phyloP scores from a whole-genome alignment of 805 yeast species.

The Metschnikowia continentalis region DNA sequence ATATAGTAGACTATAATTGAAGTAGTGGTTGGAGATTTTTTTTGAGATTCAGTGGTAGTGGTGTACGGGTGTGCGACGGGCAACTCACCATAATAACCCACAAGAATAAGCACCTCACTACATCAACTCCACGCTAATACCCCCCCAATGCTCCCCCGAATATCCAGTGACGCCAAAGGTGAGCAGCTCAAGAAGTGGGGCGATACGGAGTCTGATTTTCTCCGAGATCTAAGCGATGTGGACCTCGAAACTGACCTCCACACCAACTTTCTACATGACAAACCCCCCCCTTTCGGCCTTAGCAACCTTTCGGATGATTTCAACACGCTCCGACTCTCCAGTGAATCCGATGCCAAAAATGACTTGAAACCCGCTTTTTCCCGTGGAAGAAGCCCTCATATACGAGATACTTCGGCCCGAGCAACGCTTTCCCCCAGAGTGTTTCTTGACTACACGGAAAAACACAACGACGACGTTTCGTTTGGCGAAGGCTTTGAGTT shows the following conservation, averaged over 20 bases:
- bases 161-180: background rate
- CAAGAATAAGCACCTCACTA: background rate
- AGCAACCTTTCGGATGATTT: slow-evolving; percentile 3
- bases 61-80: too few species aligned
- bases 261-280: background rate
- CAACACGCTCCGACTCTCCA: slow-evolving; percentile 3
- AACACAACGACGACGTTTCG: slow-evolving; percentile 8
- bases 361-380: slow-evolving; percentile 1
- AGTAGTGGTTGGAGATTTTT: too few species aligned
- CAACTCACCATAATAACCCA: too few species aligned
- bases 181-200: slow-evolving; percentile 12
- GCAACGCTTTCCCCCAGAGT: slow-evolving; percentile 5
- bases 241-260: background rate
- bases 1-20: too few species aligned
- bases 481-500: slow-evolving; percentile 9
- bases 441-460: slow-evolving; percentile 7
- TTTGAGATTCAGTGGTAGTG: too few species aligned
- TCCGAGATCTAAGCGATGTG: slow-evolving; percentile 7
- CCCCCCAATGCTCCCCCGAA: background rate
- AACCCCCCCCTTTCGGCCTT: background rate
- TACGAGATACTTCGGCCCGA: background rate
- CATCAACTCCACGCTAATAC: background rate
- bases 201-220: slow-evolving; percentile 9
- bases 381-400: slow-evolving; percentile 5
- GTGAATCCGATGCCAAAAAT: background rate